Evolutionary conservation across 176 grass and related monocot genomes (phyloP).

Genomic region (Lolium rigidum): DNA sequence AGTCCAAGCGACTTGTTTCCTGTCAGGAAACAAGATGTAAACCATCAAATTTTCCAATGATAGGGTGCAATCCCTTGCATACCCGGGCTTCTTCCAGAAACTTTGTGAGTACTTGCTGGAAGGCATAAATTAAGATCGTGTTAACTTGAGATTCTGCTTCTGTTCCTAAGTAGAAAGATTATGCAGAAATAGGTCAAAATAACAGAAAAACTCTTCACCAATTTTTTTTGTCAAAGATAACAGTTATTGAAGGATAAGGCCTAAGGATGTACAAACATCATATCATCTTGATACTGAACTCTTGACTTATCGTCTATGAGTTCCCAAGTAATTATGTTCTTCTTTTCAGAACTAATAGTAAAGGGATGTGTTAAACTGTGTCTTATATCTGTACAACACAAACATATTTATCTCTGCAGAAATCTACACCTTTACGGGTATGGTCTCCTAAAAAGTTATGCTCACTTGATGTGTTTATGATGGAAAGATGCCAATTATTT

Average conservation of each 20-base stretch:
- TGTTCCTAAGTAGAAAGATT: not conserved
- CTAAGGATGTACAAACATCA: not conserved
- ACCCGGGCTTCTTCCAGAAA: constrained; percentile 81
- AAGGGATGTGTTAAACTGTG: not conserved
- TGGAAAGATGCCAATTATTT: not conserved
- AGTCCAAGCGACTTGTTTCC: too few relatives aligned
- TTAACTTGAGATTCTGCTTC: not conserved
- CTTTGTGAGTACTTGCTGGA: constrained; percentile 25
- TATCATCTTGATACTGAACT: not conserved
- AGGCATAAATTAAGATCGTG: not conserved
- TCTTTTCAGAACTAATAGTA: not conserved
- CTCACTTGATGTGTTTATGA: not conserved
- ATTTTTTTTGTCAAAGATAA: not conserved
- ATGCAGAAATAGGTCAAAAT: not conserved
- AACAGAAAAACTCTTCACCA: not conserved
- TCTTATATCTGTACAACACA: not conserved
- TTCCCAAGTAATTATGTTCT: not conserved
- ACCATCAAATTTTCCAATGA: constrained; percentile 14
- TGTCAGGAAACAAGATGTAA: too few relatives aligned
- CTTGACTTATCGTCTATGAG: not conserved
- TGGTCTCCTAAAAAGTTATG: not conserved
- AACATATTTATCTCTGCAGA: not conserved
- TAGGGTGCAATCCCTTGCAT: constrained; percentile 61
- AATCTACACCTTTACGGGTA: not conserved
- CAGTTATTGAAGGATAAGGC: not conserved